Conservation (phyloP, 2,329 filamentous ascomycete species). For the Ustilaginoidea virens region DNA sequence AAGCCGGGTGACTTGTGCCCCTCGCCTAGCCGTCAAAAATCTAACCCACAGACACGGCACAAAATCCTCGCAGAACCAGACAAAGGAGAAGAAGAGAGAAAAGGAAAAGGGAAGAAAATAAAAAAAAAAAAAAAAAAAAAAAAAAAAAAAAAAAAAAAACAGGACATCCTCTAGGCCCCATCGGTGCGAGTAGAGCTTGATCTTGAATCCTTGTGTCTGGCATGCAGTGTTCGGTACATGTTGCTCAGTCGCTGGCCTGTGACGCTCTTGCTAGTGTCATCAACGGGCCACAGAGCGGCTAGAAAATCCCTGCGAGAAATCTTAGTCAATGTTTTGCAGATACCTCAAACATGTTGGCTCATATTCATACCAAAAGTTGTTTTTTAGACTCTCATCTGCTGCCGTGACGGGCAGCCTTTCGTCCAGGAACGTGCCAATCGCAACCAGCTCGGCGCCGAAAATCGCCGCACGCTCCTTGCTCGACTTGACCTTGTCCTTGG, state of each 20-base stretch:
- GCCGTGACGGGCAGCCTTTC: conserved; percentile 25
- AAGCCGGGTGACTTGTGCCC: no score
- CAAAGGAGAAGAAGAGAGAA: not conserved
- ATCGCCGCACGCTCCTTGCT: conserved; percentile 46
- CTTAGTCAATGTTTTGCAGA: conserved; percentile 10
- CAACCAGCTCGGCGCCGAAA: conserved; percentile 44
- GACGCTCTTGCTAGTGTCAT: conserved; percentile 27
- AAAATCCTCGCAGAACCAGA: not conserved
- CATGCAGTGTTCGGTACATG: conserved; percentile 26
- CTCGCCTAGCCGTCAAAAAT: no score
- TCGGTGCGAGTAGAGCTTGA: conserved; percentile 16
- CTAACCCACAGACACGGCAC: not conserved
- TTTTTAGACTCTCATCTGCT: conserved; percentile 26
- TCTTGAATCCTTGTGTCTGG: conserved; percentile 16
- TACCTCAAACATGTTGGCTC: no score
- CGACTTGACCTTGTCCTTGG: conserved; percentile 44
- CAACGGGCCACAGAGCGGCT: conserved; percentile 29
- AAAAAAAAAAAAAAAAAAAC: not conserved
- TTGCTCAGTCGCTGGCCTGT: conserved; percentile 27
- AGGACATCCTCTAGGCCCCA: conserved; percentile 10
- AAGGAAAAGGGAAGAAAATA: not conserved
- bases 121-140: conserved; percentile 1
- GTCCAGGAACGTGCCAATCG: conserved; percentile 47
- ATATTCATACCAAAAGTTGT: conserved; percentile 33
- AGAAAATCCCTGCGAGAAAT: conserved; percentile 25